Evolutionary conservation across 2,329 filamentous ascomycete genomes (phyloP), one percentile per base, ranked within the genome.

Genomic region (Alternaria gaisen): DNA sequence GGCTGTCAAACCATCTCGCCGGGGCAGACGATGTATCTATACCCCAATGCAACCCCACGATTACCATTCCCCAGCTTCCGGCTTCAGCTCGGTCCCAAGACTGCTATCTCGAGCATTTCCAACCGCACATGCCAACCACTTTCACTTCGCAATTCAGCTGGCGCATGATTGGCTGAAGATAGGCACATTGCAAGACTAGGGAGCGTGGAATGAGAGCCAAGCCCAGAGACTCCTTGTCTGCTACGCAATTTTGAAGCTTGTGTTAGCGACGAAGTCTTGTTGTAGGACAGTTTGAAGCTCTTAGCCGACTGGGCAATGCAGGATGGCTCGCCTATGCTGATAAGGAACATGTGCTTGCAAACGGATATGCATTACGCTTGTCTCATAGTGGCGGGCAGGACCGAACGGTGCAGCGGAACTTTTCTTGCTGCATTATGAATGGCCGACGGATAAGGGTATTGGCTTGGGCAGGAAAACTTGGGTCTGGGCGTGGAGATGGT

Each of bases 151-250:
- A 53, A 50, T 34, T 10, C 42, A 24, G 16, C 9, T 4, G 14
- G 11, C 42, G 32, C 20, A 18, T 67, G 42, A 73, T 72, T 72
- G 70, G 69, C 20, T 47, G 36, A 50, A 73, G 70, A 71, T 73
- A 71, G 64, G 55, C 54, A 10, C 53, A 55, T 18, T 14, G 60
- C 28, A 30, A 46, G 28, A 32, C 53, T 28, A 50, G 51, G 46
- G 48, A 56, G 55, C 41, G 47, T 47, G 55, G 12, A 51, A 54
- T 48, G 26, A 55, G 20, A 16, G 55, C 48, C 56, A 53, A 50
- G 57, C 54, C 61, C 55, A 30, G 43, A 63, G 34, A 63, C 50
- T 48, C 40, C 28, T 58, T 56, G 61, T 43, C 48, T 18, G 32
- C 40, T 28, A 55, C 41, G 20, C 22, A 48, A 43, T 28, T 44